Evolutionary conservation across 306 rosid species (phyloP).

Genomic region (Medicago arabica): DNA sequence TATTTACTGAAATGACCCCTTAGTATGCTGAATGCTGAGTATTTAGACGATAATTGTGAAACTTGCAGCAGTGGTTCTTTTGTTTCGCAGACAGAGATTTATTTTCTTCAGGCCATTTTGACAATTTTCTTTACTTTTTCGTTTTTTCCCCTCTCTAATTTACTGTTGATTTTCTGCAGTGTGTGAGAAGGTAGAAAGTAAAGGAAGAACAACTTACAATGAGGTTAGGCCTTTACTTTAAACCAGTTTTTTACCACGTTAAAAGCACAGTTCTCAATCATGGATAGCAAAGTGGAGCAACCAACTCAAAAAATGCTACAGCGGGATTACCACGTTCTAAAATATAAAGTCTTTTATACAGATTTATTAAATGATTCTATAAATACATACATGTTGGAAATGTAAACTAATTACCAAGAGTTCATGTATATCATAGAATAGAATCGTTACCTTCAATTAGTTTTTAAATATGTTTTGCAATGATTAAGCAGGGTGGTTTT

Average conservation of each 20-base stretch:
- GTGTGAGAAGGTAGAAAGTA: conserved; percentile 97
- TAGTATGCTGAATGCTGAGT: neutral
- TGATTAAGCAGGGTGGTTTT: neutral
- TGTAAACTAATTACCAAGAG: neutral
- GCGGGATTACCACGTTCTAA: neutral
- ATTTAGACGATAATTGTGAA: conserved; percentile 8
- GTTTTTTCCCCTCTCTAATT: conserved; percentile 31
- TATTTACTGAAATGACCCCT: neutral
- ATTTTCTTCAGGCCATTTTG: conserved; percentile 16
- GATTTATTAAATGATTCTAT: neutral
- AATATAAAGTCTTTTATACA: conserved; percentile 1
- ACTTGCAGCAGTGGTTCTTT: neutral
- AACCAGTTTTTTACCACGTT: conserved; percentile 19
- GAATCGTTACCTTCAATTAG: neutral
- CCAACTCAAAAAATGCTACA: neutral
- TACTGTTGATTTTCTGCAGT: conserved; percentile 58
- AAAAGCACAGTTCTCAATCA: neutral
- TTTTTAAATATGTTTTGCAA: conserved; percentile 13
- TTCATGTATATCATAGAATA: neutral
- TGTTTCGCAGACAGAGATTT: neutral
- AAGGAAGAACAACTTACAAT: conserved; percentile 94
- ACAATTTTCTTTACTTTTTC: conserved; percentile 25
- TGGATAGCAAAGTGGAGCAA: neutral
- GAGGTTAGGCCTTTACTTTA: conserved; percentile 68
- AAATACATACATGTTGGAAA: neutral